phyloP scores from a whole-genome alignment of 495 filamentous ascomycete species.

The Aspergillus incahuasiensis region DNA sequence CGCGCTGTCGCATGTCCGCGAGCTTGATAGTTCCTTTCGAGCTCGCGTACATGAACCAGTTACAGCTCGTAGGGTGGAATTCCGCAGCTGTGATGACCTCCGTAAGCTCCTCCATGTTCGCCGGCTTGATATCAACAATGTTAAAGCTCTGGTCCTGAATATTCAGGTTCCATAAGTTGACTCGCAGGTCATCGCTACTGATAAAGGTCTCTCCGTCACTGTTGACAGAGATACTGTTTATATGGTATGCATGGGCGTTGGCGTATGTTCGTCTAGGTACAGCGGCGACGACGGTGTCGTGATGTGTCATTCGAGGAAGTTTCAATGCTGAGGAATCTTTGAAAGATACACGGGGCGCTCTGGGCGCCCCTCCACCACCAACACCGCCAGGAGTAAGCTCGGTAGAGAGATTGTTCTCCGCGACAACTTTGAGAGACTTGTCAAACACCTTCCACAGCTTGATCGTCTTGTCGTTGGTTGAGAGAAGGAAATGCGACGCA shows the following conservation, averaged over 20 bases:
- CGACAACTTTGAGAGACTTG: constrained; percentile 97
- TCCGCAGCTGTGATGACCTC: constrained; percentile 98
- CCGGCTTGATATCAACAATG: constrained; percentile 99
- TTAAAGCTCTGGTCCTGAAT: constrained; percentile 99
- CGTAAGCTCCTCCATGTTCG: constrained; percentile 99
- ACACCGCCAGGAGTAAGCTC: constrained; percentile 81
- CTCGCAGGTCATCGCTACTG: constrained; percentile 93
- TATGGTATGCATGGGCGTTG: constrained; percentile 98
- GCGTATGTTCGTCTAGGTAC: constrained; percentile 94
- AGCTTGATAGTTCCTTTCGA: constrained; percentile 99
- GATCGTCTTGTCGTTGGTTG: constrained; percentile 99
- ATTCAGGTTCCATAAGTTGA: constrained; percentile 98
- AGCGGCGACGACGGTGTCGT: constrained; percentile 96
- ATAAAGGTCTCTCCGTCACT: constrained; percentile 99
- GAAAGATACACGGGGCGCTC: constrained; percentile 69
- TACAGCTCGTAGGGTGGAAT: constrained; percentile 95
- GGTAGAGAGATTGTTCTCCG: constrained; percentile 96
- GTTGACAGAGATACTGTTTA: constrained; percentile 99
- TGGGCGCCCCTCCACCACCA: constrained; percentile 69
- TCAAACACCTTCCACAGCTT: constrained; percentile 99
- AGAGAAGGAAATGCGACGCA: constrained; percentile 95
- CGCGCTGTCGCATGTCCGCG: constrained; percentile 95
- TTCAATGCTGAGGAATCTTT: constrained; percentile 78
- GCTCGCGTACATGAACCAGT: constrained; percentile 99
- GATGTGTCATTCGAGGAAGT: constrained; percentile 91